Evolutionary conservation across 2,329 filamentous ascomycete species (phyloP).

Genomic region (Stemphylium vesicarium): DNA sequence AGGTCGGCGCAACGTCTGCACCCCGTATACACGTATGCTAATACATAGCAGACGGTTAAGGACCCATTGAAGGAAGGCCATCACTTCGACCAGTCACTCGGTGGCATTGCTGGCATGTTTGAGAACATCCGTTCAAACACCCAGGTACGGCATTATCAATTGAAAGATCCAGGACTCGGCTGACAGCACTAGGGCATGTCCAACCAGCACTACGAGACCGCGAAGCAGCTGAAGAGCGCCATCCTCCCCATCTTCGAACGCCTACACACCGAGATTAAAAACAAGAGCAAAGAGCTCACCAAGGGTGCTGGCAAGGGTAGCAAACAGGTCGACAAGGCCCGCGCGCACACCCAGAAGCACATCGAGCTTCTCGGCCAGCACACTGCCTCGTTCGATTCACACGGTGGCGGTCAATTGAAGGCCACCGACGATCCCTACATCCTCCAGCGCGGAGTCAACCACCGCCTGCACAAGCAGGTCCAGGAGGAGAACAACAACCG

Average conservation of each 20-base stretch:
- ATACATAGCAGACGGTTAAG: constrained; percentile 72
- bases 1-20: constrained; percentile 59
- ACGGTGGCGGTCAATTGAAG: constrained; percentile 69
- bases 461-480: constrained; percentile 89
- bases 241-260: constrained; percentile 89
- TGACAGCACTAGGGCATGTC: constrained; percentile 69
- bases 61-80: constrained; percentile 86
- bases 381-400: constrained; percentile 78
- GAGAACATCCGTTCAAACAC: constrained; percentile 95
- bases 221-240: constrained; percentile 84
- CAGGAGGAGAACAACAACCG: constrained; percentile 95
- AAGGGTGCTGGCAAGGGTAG: constrained; percentile 81
- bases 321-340: constrained; percentile 91
- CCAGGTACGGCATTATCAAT: constrained; percentile 57
- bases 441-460: constrained; percentile 77
- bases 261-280: constrained; percentile 94
- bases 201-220: constrained; percentile 88
- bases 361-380: constrained; percentile 92
- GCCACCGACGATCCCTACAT: constrained; percentile 87
- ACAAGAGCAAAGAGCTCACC: constrained; percentile 88
- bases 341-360: constrained; percentile 87
- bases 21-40: constrained; percentile 2
- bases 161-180: not conserved
- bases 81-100: constrained; percentile 90
- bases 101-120: constrained; percentile 86